A percentile compares a stretch with the other conserved stretches of the same genome.
Evolutionary conservation across 305 asterid species (phyloP).

Genomic region (Rubia tinctorum): DNA sequence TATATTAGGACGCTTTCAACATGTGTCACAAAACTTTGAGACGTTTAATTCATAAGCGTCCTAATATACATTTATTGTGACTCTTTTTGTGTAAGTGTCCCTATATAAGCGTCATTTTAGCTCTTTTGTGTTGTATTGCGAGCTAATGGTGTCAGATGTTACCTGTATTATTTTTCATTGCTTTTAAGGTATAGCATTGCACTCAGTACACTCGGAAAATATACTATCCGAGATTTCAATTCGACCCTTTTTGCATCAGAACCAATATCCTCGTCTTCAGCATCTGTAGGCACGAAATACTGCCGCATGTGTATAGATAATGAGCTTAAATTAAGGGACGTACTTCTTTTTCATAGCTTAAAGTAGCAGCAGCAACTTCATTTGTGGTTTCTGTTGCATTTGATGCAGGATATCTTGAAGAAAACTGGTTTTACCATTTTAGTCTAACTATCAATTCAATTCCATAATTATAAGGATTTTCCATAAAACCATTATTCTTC

Average conservation of each 20-base stretch:
- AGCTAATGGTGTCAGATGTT: conserved; percentile 7
- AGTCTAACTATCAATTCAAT: too few species aligned
- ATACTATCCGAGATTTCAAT: conserved; percentile 18
- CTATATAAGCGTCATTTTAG: too few species aligned
- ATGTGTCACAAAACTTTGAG: too few species aligned
- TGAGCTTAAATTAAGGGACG: conserved; percentile 11
- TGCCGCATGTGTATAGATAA: conserved; percentile 12
- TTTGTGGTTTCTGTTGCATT: conserved; percentile 28
- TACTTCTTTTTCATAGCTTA: conserved; percentile 93
- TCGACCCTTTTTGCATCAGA: conserved; percentile 59
- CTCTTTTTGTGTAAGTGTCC: too few species aligned
- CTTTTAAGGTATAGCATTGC: conserved; percentile 74
- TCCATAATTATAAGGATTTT: too few species aligned
- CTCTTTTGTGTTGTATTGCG: too few species aligned
- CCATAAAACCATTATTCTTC: too few species aligned
- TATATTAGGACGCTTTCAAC: too few species aligned
- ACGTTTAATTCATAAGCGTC: too few species aligned
- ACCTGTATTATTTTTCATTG: conserved; percentile 91
- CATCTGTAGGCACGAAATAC: conserved; percentile 41
- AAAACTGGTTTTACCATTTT: too few species aligned
- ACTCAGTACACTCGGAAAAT: conserved; percentile 73
- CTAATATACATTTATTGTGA: too few species aligned
- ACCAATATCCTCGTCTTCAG: conserved; percentile 70
- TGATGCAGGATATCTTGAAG: conserved; percentile 57
- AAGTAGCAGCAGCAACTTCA: conserved; percentile 35